Evolutionary conservation across 2,329 filamentous ascomycete genomes (phyloP).

Genomic region (Didymella arachidicola): DNA sequence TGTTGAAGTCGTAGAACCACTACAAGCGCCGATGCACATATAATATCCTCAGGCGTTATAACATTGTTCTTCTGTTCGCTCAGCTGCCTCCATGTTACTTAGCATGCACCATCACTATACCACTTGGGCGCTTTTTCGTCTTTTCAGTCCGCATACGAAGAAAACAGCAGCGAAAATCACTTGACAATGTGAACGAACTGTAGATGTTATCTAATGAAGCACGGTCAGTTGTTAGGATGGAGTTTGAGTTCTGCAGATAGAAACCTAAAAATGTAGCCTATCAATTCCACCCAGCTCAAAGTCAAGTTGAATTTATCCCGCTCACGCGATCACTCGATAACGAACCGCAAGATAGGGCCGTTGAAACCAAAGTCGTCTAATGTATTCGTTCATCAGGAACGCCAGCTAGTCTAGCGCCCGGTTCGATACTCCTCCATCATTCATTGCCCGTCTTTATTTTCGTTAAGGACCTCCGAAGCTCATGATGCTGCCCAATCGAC

Average conservation of each 20-base stretch:
- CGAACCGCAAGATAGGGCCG: constrained; percentile 7
- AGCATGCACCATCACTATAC: constrained; percentile 17
- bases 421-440: constrained; percentile 32
- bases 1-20: constrained; percentile 41
- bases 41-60: neutral
- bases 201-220: constrained; percentile 16
- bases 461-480: constrained; percentile 40
- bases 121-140: constrained; percentile 4
- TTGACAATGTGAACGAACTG: constrained; percentile 9
- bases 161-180: constrained; percentile 5
- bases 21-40: neutral
- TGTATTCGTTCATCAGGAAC: constrained; percentile 40
- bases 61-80: constrained; percentile 6
- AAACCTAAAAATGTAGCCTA: constrained; percentile 3
- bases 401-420: constrained; percentile 46
- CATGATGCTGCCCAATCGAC: constrained; percentile 30
- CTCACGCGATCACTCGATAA: neutral
- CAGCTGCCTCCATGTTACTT: constrained; percentile 3
- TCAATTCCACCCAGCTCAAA: neutral
- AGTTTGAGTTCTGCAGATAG: neutral
- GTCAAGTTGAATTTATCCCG: neutral
- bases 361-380: constrained; percentile 33
- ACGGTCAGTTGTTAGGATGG: constrained; percentile 2
- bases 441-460: constrained; percentile 36
- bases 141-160: neutral